These are phyloP conservation scores for Amanita rimosa DNA, from an alignment of 768 basidiomycete species.

Conservation along the genomic window DNA sequence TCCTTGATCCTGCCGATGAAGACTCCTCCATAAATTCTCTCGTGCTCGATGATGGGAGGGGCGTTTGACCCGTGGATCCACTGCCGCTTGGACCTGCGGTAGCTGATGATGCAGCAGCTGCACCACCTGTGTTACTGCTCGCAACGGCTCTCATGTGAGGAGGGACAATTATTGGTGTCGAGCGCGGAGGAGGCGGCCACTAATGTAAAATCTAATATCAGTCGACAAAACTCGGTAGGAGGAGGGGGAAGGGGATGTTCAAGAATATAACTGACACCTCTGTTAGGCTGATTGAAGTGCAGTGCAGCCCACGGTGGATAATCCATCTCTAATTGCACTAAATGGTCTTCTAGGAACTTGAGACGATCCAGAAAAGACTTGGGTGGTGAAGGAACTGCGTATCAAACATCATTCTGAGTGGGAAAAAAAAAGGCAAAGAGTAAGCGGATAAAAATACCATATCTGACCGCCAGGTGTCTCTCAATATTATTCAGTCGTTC, in stretches of 20 bases:
- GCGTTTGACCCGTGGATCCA: neutral
- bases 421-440: too few relatives aligned
- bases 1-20: slow-evolving; percentile 12
- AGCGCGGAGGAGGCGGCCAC: slow-evolving; percentile 80
- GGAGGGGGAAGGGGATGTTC: neutral
- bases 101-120: slow-evolving; percentile 7
- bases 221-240: neutral
- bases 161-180: slow-evolving; percentile 71
- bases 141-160: slow-evolving; percentile 34
- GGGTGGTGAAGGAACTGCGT: slow-evolving; percentile 59
- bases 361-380: slow-evolving; percentile 52
- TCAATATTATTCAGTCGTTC: slow-evolving; percentile 61
- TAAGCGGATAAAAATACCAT: slow-evolving; percentile 41
- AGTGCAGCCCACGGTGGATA: slow-evolving; percentile 83
- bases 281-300: slow-evolving; percentile 79
- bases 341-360: slow-evolving; percentile 65
- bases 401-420: neutral
- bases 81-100: slow-evolving; percentile 1
- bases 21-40: slow-evolving; percentile 1
- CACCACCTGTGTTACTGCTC: slow-evolving; percentile 7
- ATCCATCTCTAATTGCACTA: slow-evolving; percentile 66
- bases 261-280: slow-evolving; percentile 43
- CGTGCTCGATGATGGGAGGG: neutral
- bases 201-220: slow-evolving; percentile 14
- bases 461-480: slow-evolving; percentile 59